Evolutionary conservation across 2,329 filamentous ascomycete genomes (phyloP).

Genomic region (Cyphellophora attinorum): DNA sequence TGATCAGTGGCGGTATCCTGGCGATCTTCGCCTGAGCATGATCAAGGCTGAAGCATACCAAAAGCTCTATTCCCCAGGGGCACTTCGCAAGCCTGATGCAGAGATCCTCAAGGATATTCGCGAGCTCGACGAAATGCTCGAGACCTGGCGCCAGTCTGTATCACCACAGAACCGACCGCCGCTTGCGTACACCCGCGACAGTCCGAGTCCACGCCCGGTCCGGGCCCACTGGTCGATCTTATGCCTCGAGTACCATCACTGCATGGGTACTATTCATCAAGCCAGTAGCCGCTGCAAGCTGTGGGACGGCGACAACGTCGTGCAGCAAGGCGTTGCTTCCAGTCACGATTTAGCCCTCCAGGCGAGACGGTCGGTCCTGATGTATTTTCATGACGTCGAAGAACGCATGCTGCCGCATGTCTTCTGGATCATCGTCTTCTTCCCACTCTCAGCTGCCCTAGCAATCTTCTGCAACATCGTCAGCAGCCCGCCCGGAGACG

Average conservation of each 20-base stretch:
- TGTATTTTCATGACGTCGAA: constrained; percentile 28
- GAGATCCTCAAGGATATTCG: constrained; percentile 47
- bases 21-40: constrained; percentile 40
- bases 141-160: constrained; percentile 44
- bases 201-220: constrained; percentile 25
- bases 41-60: constrained; percentile 43
- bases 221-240: too few relatives aligned
- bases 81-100: constrained; percentile 42
- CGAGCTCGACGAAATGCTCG: constrained; percentile 48
- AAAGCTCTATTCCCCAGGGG: constrained; percentile 40
- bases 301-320: constrained; percentile 25
- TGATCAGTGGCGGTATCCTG: constrained; percentile 24
- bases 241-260: constrained; percentile 49
- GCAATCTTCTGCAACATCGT: constrained; percentile 48
- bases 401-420: neutral
- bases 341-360: constrained; percentile 46
- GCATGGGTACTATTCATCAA: constrained; percentile 46
- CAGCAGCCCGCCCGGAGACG: too few relatives aligned
- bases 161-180: constrained; percentile 37
- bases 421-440: constrained; percentile 45
- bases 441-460: constrained; percentile 46
- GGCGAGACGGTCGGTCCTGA: constrained; percentile 45
- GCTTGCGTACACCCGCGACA: constrained; percentile 34
- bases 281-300: constrained; percentile 43
- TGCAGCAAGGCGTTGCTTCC: constrained; percentile 40